A percentile compares a stretch with the other conserved stretches of the same genome.
These are phyloP conservation scores for Phaseolus coccineus DNA, from an alignment of 331 rosid species.

Conservation along the genomic window DNA sequence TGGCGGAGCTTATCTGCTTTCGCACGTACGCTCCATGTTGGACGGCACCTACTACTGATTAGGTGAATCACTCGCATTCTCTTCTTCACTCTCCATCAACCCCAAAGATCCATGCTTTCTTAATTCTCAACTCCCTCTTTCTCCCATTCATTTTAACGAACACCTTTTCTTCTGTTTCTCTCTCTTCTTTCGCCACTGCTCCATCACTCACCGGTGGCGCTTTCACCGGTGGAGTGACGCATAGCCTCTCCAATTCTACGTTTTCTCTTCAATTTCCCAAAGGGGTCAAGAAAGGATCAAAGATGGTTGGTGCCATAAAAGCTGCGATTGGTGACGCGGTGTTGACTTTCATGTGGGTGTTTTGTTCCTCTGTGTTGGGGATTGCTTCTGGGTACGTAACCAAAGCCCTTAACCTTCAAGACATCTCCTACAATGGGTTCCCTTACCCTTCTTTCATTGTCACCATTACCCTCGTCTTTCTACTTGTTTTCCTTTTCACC, in stretches of 20 bases:
- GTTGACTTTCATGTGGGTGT: constrained; percentile 80
- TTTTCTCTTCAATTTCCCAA: neutral
- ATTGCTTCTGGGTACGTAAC: constrained; percentile 52
- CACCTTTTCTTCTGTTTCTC: neutral
- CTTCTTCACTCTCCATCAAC: neutral
- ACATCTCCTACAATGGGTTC: constrained; percentile 46
- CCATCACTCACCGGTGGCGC: neutral
- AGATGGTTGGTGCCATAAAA: constrained; percentile 51
- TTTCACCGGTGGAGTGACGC: neutral
- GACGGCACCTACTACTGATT: constrained; percentile 25
- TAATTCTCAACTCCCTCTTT: neutral
- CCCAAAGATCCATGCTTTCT: constrained; percentile 11
- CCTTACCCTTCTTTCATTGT: constrained; percentile 62
- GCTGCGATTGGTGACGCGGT: constrained; percentile 73
- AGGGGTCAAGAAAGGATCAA: neutral
- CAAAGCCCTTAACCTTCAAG: constrained; percentile 51
- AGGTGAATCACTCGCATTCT: constrained; percentile 46
- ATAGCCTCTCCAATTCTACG: neutral
- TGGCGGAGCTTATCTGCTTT: neutral
- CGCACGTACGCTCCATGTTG: neutral
- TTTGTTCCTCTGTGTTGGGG: constrained; percentile 69
- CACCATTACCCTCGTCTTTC: constrained; percentile 64
- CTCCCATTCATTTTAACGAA: neutral
- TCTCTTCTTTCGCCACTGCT: constrained; percentile 6
- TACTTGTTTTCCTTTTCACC: constrained; percentile 69